Evolutionary conservation across 2,329 filamentous ascomycete genomes (phyloP).

Genomic region (Aspergillus tanneri): DNA sequence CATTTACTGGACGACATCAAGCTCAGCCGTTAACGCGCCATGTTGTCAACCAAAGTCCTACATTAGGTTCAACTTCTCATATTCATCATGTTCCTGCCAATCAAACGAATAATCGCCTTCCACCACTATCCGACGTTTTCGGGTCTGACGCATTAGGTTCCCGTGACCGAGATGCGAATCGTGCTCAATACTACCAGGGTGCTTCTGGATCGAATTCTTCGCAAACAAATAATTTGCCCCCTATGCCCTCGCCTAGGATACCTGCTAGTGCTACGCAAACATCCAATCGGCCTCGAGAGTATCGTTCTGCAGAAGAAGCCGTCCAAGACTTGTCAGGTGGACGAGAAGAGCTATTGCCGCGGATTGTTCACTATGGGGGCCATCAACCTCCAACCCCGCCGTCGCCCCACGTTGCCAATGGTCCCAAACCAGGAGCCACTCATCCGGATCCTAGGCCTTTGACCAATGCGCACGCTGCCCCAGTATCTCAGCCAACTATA

Average conservation of each 20-base stretch:
- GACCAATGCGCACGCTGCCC: slow-evolving; percentile 61
- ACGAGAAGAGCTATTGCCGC: slow-evolving; percentile 86
- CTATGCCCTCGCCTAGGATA: slow-evolving; percentile 75
- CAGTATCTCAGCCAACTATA: slow-evolving; percentile 45
- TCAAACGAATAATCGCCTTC: slow-evolving; percentile 87
- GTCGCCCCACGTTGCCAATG: slow-evolving; percentile 55
- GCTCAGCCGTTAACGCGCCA: slow-evolving; percentile 74
- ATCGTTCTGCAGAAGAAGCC: slow-evolving; percentile 92
- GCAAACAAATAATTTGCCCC: slow-evolving; percentile 64
- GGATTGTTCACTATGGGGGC: slow-evolving; percentile 91
- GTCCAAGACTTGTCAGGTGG: slow-evolving; percentile 87
- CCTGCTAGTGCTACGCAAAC: slow-evolving; percentile 55
- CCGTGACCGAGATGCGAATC: slow-evolving; percentile 36
- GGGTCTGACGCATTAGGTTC: slow-evolving; percentile 67
- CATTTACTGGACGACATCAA: slow-evolving; percentile 87
- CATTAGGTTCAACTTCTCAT: slow-evolving; percentile 78
- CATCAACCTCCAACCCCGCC: slow-evolving; percentile 92
- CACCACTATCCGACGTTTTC: slow-evolving; percentile 93
- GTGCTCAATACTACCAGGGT: slow-evolving; percentile 48
- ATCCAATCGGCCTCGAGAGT: slow-evolving; percentile 71
- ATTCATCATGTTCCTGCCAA: slow-evolving; percentile 86
- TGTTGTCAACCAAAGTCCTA: slow-evolving; percentile 76
- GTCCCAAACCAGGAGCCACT: slow-evolving; percentile 29
- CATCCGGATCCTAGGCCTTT: slow-evolving; percentile 55
- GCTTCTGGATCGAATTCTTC: slow-evolving; percentile 63